Percentiles rank a stretch among this genome's conserved stretches.
Conservation (phyloP, 2,329 filamentous ascomycete species). For the Phialophora macrospora region DNA sequence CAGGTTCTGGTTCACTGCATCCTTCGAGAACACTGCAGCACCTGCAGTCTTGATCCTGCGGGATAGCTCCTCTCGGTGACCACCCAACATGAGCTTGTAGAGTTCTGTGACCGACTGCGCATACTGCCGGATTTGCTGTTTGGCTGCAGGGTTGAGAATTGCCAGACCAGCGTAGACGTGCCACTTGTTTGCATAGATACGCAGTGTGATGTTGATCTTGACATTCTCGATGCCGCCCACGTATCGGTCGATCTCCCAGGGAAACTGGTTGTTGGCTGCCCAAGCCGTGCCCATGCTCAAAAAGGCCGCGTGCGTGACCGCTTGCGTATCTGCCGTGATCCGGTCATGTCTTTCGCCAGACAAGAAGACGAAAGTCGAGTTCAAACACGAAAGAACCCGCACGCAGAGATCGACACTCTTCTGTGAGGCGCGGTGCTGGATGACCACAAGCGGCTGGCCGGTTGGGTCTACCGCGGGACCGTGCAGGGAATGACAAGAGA, state of each 20-base stretch:
- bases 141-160: constrained; percentile 92
- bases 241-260: constrained; percentile 95
- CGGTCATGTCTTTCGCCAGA: constrained; percentile 88
- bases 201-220: constrained; percentile 96
- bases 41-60: constrained; percentile 79
- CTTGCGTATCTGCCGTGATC: constrained; percentile 97
- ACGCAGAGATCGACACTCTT: constrained; percentile 78
- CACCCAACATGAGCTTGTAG: constrained; percentile 95
- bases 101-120: constrained; percentile 89
- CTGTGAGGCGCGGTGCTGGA: constrained; percentile 86
- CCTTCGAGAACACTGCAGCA: constrained; percentile 66
- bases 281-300: constrained; percentile 97
- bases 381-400: constrained; percentile 77
- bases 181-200: constrained; percentile 99
- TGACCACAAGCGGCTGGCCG: constrained; percentile 88
- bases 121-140: constrained; percentile 92
- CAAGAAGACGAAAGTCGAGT: constrained; percentile 85
- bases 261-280: constrained; percentile 93
- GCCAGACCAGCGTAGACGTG: constrained; percentile 98
- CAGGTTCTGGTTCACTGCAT: constrained; percentile 63
- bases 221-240: constrained; percentile 98
- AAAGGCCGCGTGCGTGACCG: constrained; percentile 96
- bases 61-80: constrained; percentile 74
- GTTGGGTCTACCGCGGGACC: constrained; percentile 86
- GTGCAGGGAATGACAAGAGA: constrained; percentile 96